A percentile compares a stretch with the other conserved stretches of the same genome.
These are phyloP conservation scores for Ascoidea tarda DNA, from an alignment of 805 yeast species.

Conservation along the genomic window DNA sequence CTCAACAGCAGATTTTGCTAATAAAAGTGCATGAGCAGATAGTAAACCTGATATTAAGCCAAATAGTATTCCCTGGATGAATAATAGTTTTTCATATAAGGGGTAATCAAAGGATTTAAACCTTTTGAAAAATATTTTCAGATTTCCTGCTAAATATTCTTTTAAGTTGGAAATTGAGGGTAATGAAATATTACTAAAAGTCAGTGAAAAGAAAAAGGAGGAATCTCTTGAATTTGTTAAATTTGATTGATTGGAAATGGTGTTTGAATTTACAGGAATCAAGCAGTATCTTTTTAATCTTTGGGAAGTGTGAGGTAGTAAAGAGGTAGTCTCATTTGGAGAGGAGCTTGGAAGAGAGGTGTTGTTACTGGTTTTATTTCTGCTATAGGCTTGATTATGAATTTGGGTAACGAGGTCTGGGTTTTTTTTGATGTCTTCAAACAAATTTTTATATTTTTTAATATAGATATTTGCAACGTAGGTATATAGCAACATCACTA, in stretches of 20 bases:
- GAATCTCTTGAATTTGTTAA: background rate
- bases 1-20: conserved; percentile 79
- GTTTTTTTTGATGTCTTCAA: background rate
- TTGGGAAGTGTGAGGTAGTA: background rate
- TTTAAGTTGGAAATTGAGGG: background rate
- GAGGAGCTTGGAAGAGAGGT: background rate
- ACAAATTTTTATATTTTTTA: too few species aligned
- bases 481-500: conserved; percentile 3
- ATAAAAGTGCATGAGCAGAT: conserved; percentile 72
- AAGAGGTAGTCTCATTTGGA: background rate
- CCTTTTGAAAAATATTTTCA: background rate
- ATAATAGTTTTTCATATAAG: conserved; percentile 11
- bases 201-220: background rate
- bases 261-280: background rate
- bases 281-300: background rate
- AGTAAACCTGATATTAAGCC: conserved; percentile 64
- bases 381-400: background rate
- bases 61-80: conserved; percentile 42
- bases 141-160: background rate
- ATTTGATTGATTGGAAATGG: background rate
- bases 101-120: background rate
- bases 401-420: background rate
- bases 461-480: background rate
- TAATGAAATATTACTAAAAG: background rate
- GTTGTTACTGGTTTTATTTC: too few species aligned